A percentile compares a stretch with the other conserved stretches of the same genome.
These are phyloP conservation scores for Cladosporium sp. DNA, from an alignment of 2,329 filamentous ascomycete genomes.

Conservation along the genomic window DNA sequence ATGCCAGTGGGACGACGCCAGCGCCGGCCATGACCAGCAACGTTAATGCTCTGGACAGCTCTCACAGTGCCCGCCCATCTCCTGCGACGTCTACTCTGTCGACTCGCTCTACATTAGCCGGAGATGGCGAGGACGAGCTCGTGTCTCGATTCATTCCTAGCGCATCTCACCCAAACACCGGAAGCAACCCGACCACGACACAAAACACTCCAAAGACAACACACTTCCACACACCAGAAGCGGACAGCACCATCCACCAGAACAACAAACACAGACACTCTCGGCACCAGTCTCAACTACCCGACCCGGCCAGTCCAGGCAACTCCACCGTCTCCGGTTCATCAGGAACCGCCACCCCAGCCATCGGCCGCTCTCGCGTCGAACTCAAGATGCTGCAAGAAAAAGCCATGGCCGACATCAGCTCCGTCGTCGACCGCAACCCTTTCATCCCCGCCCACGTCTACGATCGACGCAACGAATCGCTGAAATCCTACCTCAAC, in stretches of 20 bases:
- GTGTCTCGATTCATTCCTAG: slow-evolving; percentile 31
- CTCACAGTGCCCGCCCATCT: slow-evolving; percentile 26
- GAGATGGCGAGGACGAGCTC: slow-evolving; percentile 24
- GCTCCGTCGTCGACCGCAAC: slow-evolving; percentile 23
- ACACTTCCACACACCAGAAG: slow-evolving; percentile 26
- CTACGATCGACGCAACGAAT: slow-evolving; percentile 32
- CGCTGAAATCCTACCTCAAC: slow-evolving; percentile 28
- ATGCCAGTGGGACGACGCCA: slow-evolving; percentile 21
- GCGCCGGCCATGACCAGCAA: slow-evolving; percentile 30
- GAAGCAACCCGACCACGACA: slow-evolving; percentile 26
- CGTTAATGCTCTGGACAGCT: slow-evolving; percentile 28
- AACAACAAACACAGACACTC: background rate
- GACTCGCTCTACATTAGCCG: slow-evolving; percentile 21
- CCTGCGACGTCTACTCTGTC: slow-evolving; percentile 26
- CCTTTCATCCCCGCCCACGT: slow-evolving; percentile 28
- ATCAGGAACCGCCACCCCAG: slow-evolving; percentile 28
- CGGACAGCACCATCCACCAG: slow-evolving; percentile 19
- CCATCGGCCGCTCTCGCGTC: slow-evolving; percentile 28
- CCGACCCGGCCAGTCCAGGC: slow-evolving; percentile 26
- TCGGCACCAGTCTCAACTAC: slow-evolving; percentile 8
- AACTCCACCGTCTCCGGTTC: slow-evolving; percentile 25
- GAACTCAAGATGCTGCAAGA: slow-evolving; percentile 30
- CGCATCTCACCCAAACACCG: slow-evolving; percentile 27
- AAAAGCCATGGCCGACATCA: slow-evolving; percentile 30
- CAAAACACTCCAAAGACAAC: slow-evolving; percentile 27